Percentiles rank a stretch among this genome's conserved stretches.
Conservation (phyloP, 1,284 basidiomycete species). For the Trichosporon sp. region DNA sequence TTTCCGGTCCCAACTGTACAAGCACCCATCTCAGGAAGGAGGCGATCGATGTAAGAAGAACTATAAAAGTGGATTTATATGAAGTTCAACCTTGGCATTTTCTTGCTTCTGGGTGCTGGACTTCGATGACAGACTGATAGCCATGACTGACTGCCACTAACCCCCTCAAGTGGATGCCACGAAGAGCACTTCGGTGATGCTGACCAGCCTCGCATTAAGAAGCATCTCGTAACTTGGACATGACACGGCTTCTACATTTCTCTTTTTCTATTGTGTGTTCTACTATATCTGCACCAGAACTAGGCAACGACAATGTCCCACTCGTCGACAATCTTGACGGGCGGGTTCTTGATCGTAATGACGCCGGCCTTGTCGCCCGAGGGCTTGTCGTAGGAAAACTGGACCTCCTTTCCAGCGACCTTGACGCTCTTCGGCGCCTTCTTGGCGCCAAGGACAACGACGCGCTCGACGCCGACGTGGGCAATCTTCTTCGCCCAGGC, state of each 20-base stretch:
- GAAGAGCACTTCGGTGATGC: too few species aligned
- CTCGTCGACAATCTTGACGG: slow-evolving; percentile 58
- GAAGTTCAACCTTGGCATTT: slow-evolving; percentile 6
- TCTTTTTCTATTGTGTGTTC: not conserved
- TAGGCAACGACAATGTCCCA: slow-evolving; percentile 57
- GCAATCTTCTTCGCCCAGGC: slow-evolving; percentile 61
- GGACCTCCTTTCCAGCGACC: slow-evolving; percentile 49
- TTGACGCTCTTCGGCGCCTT: slow-evolving; percentile 55
- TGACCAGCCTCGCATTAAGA: too few species aligned
- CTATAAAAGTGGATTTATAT: slow-evolving; percentile 2
- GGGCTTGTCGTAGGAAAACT: slow-evolving; percentile 53
- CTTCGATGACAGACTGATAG: too few species aligned
- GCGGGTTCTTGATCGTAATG: slow-evolving; percentile 72
- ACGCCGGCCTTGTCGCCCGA: slow-evolving; percentile 56
- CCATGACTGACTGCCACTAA: too few species aligned
- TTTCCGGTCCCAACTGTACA: not conserved
- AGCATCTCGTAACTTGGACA: too few species aligned
- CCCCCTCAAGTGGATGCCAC: too few species aligned
- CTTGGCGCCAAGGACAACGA: slow-evolving; percentile 69
- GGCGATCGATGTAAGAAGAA: not conserved
- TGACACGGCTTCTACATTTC: not conserved
- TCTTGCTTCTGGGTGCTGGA: not conserved
- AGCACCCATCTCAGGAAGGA: not conserved
- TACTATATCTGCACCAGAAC: not conserved
- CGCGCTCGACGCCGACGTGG: slow-evolving; percentile 69